Evolutionary conservation across 2,329 filamentous ascomycete genomes (phyloP), one percentile per base, ranked within the genome.

Genomic region (Beauveria caledonica): DNA sequence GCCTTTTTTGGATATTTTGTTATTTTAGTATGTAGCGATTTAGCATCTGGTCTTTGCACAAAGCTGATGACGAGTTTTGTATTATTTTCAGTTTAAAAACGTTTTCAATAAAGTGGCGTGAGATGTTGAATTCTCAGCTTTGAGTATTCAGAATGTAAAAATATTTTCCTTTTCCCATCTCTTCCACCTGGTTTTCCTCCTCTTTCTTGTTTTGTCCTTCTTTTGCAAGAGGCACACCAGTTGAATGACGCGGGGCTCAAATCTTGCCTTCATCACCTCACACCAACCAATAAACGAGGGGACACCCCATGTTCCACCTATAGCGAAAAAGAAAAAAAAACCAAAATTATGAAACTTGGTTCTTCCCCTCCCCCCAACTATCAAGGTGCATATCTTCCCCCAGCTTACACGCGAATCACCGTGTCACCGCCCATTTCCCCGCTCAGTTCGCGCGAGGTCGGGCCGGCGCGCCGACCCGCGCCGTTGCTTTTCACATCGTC

Each of bases 401-500:
- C 15, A 15, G 46, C 56, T 64, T 63, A 72, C 51, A 64, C 68
- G 10, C 63, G 60, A 62, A 68, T 60, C 8, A 48, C 39, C 48
- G 83, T 86, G 78, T 86, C 83, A 19, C 83, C 82, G 60, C 82
- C 81, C 81, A 86, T 83, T 76, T 86, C 83, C 55, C 82, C 83
- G 66, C 78, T 77, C 71, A 85, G 66, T 66, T 84, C 81, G 59
- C 82, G 71, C 67, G 79, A 81, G 40, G 80, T 80, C 52, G 78
- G 72, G 2, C 79, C 80, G 2, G 79, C 79, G n/a, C 77, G 74
- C 29, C 77, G 68, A 62, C 63, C 66, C 51, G 67, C 63, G 19
- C 50, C 56, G 36, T 59, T 39, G 54, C 39, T 45, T 61, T 69
- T 68, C 51, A 36, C 56, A 21, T 58, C 48, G 10, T 11, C 33